Percentiles rank a stretch among this genome's conserved stretches.
Evolutionary conservation across 306 rosid species (phyloP).

Genomic region (Medicago truncatula): MtrunA17r5.0-ANR NC_053045.1:59852501-59853000

Average conservation of each 20-base stretch:
- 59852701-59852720: neutral
- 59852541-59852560: constrained; percentile 78
- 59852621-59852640: neutral
- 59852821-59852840: neutral
- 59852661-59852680: neutral
- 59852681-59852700: neutral
- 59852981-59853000: too few relatives aligned
- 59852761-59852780: constrained; percentile 13
- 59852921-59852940: too few relatives aligned
- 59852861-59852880: too few relatives aligned
- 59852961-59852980: too few relatives aligned
- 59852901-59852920: too few relatives aligned
- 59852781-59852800: constrained; percentile 26
- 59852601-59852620: constrained; percentile 5
- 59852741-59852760: constrained; percentile 16
- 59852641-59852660: too few relatives aligned
- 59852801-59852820: constrained; percentile 25
- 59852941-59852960: too few relatives aligned
- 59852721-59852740: neutral
- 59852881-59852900: too few relatives aligned
- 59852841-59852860: too few relatives aligned
- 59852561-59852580: constrained; percentile 76
- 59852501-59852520: constrained; percentile 73
- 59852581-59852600: constrained; percentile 64
- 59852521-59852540: constrained; percentile 89